A percentile compares a stretch with the other conserved stretches of the same genome.
Evolutionary conservation across 1,139 yeast genomes (phyloP).

Genomic region (Kazachstania sp.): DNA sequence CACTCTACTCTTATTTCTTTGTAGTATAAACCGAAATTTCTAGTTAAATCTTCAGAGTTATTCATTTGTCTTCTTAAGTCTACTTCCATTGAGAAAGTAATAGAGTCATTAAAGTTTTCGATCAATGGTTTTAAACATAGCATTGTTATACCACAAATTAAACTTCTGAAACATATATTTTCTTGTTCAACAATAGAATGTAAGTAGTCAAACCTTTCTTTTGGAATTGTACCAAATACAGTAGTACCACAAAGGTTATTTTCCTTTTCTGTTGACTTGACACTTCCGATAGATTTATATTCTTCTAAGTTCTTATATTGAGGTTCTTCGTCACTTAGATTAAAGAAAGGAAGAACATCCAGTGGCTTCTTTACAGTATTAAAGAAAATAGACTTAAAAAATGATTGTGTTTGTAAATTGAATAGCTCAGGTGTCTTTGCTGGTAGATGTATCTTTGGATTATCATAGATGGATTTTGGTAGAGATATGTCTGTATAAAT

Average conservation of each 20-base stretch:
- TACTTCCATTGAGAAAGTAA: constrained; percentile 22
- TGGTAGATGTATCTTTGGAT: constrained; percentile 19
- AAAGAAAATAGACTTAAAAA: constrained; percentile 21
- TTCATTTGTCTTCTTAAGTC: constrained; percentile 15
- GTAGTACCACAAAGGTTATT: constrained; percentile 21
- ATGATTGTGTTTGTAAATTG: constrained; percentile 23
- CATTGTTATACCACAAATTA: constrained; percentile 24
- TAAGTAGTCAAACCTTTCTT: constrained; percentile 15
- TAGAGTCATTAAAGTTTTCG: constrained; percentile 14
- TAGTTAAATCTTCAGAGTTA: constrained; percentile 4
- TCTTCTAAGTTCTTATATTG: constrained; percentile 3
- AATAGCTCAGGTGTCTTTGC: constrained; percentile 21
- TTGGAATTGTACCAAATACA: constrained; percentile 21
- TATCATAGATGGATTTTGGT: constrained; percentile 16
- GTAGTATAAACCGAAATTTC: constrained; percentile 18
- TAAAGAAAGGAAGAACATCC: constrained; percentile 9
- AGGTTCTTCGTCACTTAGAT: background rate
- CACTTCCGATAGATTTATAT: background rate
- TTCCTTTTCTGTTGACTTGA: constrained; percentile 1
- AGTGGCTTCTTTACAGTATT: constrained; percentile 24
- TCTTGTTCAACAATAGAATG: constrained; percentile 15
- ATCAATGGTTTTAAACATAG: constrained; percentile 22
- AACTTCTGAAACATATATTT: constrained; percentile 20
- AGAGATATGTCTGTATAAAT: constrained; percentile 1
- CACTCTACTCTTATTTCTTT: constrained; percentile 23